Conservation (phyloP, 805 yeast genomes). For the Saccharomycopsis sp. region DNA sequence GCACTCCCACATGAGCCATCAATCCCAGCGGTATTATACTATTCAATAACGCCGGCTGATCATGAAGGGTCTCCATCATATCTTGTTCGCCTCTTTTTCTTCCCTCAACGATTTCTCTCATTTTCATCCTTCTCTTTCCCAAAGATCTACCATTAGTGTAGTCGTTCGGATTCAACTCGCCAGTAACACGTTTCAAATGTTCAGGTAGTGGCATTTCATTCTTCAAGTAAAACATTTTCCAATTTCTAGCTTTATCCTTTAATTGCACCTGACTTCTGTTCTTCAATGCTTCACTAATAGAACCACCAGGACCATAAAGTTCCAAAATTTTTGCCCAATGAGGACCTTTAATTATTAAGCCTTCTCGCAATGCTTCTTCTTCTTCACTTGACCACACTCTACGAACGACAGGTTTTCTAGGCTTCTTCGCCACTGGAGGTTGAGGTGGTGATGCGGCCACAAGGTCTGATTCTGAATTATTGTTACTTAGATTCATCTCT, state of each 20-base stretch:
- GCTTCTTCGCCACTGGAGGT: conserved; percentile 21
- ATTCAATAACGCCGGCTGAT: too few relatives aligned
- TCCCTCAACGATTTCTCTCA: neutral
- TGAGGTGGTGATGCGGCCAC: conserved; percentile 5
- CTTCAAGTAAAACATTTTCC: conserved; percentile 83
- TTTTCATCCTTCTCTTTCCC: neutral
- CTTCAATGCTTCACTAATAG: conserved; percentile 72
- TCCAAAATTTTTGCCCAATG: conserved; percentile 90
- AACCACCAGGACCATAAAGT: conserved; percentile 91
- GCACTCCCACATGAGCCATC: too few relatives aligned
- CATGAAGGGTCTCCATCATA: neutral
- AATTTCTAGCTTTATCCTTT: conserved; percentile 93
- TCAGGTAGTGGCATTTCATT: conserved; percentile 72
- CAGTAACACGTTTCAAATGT: conserved; percentile 78
- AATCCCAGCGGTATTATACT: too few relatives aligned
- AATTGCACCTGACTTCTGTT: conserved; percentile 87
- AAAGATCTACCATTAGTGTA: conserved; percentile 1
- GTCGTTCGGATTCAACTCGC: conserved; percentile 49
- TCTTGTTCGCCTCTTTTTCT: neutral
- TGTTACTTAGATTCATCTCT: neutral
- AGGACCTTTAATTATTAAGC: conserved; percentile 77
- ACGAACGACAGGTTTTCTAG: conserved; percentile 33
- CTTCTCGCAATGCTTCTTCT: conserved; percentile 76
- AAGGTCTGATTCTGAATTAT: conserved; percentile 1
- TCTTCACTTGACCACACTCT: conserved; percentile 86